Conservation (phyloP, 139 green algal species). For the Coelastrella sp. region DNA sequence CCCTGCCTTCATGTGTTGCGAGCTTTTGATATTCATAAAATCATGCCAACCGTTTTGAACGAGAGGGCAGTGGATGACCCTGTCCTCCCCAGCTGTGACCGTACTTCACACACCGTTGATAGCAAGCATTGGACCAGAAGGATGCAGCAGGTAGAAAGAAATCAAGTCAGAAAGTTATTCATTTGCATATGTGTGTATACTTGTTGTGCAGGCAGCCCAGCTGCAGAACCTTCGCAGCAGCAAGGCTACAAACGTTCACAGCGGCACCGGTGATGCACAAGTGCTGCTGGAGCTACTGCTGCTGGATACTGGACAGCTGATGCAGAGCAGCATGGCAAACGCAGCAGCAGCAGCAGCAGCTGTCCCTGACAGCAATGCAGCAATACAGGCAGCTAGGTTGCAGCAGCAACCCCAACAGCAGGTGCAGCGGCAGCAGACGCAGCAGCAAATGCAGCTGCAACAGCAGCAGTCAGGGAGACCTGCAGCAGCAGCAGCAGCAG, state of each 20-base stretch:
- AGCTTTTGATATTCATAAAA: no score
- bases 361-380: background rate
- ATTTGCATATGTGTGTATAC: background rate
- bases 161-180: no score
- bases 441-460: background rate
- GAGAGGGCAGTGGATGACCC: no score
- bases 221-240: slow-evolving; percentile 40
- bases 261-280: slow-evolving; percentile 1
- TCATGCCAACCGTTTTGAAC: no score
- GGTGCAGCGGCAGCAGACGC: background rate
- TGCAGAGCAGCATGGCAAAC: background rate
- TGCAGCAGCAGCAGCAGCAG: background rate
- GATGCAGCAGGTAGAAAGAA: no score
- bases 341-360: background rate
- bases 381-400: no score
- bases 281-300: slow-evolving; percentile 47
- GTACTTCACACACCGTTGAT: no score
- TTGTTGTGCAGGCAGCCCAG: slow-evolving; percentile 24
- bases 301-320: slow-evolving; percentile 1
- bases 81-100: no score
- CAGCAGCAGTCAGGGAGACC: slow-evolving; percentile 15
- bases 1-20: no score
- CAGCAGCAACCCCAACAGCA: background rate
- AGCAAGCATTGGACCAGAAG: no score
- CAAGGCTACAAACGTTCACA: background rate